phyloP scores from a whole-genome alignment of 208 protist genomes.

The Trichomonas tenax region DNA sequence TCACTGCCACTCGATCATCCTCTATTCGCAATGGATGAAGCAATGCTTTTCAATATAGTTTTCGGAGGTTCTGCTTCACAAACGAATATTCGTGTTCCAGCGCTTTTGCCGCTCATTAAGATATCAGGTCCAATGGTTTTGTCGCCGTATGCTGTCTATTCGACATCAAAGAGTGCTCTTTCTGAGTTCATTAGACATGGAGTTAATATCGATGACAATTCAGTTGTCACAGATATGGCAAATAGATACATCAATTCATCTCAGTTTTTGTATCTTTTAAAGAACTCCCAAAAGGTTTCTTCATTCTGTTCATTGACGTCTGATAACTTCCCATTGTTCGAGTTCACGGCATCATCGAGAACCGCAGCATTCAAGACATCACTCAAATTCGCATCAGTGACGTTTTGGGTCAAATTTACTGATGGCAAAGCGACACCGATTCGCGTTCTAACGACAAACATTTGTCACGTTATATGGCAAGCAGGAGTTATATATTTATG shows the following conservation, averaged over 20 bases:
- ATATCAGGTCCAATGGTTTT: not conserved
- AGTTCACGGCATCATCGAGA: not conserved
- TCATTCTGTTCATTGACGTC: not conserved
- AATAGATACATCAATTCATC: not conserved
- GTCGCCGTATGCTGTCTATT: not conserved
- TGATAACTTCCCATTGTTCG: not conserved
- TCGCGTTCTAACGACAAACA: not conserved
- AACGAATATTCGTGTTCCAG: not conserved
- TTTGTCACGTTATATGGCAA: not conserved
- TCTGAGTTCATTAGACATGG: not conserved
- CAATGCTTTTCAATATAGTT: not conserved
- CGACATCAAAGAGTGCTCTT: not conserved
- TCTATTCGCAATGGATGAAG: not conserved
- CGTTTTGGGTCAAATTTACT: not conserved
- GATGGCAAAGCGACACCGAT: not conserved
- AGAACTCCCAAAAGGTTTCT: not conserved
- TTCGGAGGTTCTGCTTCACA: not conserved
- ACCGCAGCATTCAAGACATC: not conserved
- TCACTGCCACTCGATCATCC: not conserved
- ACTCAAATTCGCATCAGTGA: not conserved
- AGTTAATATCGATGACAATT: not conserved
- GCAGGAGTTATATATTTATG: not conserved
- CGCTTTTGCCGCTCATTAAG: not conserved
- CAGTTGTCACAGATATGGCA: not conserved
- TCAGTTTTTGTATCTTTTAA: not conserved